phyloP scores from a whole-genome alignment of 2,329 filamentous ascomycete species.

The Aspergillus amoenus region DNA sequence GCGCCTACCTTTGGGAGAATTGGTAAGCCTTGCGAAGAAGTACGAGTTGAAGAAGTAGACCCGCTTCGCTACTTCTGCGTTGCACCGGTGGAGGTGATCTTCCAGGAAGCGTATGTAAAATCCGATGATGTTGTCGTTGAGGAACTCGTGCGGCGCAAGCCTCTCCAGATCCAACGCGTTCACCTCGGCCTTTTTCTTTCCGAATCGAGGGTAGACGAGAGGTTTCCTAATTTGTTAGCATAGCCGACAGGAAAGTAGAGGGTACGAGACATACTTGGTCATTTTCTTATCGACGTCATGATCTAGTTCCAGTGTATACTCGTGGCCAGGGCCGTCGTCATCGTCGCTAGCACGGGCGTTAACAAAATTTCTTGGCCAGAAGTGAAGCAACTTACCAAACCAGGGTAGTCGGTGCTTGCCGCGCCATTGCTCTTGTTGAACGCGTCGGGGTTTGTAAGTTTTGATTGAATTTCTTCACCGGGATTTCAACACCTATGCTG shows the following conservation, averaged over 20 bases:
- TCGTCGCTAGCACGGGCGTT: slow-evolving; percentile 12
- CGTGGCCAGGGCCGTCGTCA: slow-evolving; percentile 21
- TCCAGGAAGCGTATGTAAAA: slow-evolving; percentile 82
- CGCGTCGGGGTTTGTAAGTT: slow-evolving; percentile 13
- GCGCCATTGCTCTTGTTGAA: slow-evolving; percentile 33
- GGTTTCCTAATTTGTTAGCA: slow-evolving; percentile 27
- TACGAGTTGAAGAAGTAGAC: slow-evolving; percentile 92
- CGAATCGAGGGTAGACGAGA: slow-evolving; percentile 45
- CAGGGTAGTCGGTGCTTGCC: slow-evolving; percentile 19
- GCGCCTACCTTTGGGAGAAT: slow-evolving; percentile 51
- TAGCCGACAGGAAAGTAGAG: neutral
- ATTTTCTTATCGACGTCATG: slow-evolving; percentile 22
- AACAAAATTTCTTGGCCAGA: neutral
- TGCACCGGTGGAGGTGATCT: slow-evolving; percentile 55
- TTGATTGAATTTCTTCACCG: slow-evolving; percentile 28
- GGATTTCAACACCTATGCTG: slow-evolving; percentile 22
- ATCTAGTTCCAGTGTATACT: slow-evolving; percentile 7
- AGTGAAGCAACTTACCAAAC: slow-evolving; percentile 18
- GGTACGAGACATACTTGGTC: slow-evolving; percentile 17
- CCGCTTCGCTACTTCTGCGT: slow-evolving; percentile 58
- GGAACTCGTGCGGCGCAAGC: slow-evolving; percentile 77
- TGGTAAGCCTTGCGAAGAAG: slow-evolving; percentile 78
- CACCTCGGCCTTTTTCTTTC: slow-evolving; percentile 49
- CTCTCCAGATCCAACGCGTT: slow-evolving; percentile 56
- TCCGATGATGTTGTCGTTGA: slow-evolving; percentile 90